Base-by-base conservation (phyloP, 2,329 filamentous ascomycete species). In the Thelonectria olida region DNA sequence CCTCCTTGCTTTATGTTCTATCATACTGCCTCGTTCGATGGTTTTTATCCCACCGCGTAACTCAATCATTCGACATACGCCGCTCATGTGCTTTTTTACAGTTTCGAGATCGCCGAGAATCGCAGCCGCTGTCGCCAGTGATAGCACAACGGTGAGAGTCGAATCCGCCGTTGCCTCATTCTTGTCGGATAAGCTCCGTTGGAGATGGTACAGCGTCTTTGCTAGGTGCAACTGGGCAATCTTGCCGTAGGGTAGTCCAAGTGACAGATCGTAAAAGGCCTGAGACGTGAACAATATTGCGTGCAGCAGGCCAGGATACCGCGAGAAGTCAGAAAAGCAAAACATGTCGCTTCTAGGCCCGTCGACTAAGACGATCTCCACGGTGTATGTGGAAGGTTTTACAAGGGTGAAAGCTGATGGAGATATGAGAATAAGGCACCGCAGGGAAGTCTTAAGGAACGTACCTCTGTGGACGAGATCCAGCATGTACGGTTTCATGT, bases 261-360 rank as follows among this genome's bases (percentile, higher is more conserved):
- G 31, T 1, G 62, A 51, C 9, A 61, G 12, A n/a, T 72, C 72
- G 8, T 61, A 57, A 22, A 70, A 71, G 3, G 68, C 62, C 23
- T 72, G 72, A 7, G 67, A 60, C 2, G 66, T 64, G 36, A 70
- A 72, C 2, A 73, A 19, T 4, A 70, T 58, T 0, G 72, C 66
- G 38, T 72, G 71, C 6, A 72, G 38, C 51, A 73, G 60, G 6
- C 64, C 71, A 2, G 67, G 69, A 19, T 67, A 38, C 1, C 58
- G 39, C 1, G 67, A 34, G 12, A 74, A 50, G 36, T 65, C 62
- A 12, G 49, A 45, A 25, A 72, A 61, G 41, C 69, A 71, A 42
- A 69, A 70, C 13, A 72, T 28, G 5, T 58, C 50, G 2, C 57
- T 28, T 6, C 49, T 39, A 10, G 47, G 34, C 7, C 57, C 50